phyloP scores from a whole-genome alignment of 2,329 filamentous ascomycete genomes.

The Calonectria ilicicola region DNA sequence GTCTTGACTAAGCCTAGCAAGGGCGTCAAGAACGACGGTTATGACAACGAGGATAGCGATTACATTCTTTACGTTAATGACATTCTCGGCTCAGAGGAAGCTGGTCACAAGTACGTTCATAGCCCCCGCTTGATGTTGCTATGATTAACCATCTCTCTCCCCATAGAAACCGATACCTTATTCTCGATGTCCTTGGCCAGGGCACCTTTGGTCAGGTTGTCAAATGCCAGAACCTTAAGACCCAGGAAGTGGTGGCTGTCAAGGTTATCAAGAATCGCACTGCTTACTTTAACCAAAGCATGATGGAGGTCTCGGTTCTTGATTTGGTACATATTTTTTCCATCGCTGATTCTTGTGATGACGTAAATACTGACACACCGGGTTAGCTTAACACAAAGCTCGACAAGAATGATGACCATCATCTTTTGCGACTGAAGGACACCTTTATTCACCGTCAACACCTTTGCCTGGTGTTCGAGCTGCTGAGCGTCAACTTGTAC shows the following conservation, averaged over 20 bases:
- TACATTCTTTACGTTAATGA: slow-evolving; percentile 99
- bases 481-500: slow-evolving; percentile 97
- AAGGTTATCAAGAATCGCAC: slow-evolving; percentile 99
- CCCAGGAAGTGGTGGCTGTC: slow-evolving; percentile 97
- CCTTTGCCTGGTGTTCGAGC: slow-evolving; percentile 94
- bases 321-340: slow-evolving; percentile 76
- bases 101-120: slow-evolving; percentile 86
- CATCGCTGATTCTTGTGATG: neutral
- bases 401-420: slow-evolving; percentile 99
- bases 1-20: slow-evolving; percentile 99
- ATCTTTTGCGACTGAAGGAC: slow-evolving; percentile 92
- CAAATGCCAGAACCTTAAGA: slow-evolving; percentile 98
- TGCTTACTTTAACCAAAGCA: slow-evolving; percentile 99
- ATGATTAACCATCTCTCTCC: neutral
- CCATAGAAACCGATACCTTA: slow-evolving; percentile 91
- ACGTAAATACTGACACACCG: slow-evolving; percentile 38
- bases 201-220: slow-evolving; percentile 99
- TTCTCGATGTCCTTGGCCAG: slow-evolving; percentile 95
- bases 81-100: slow-evolving; percentile 96
- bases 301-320: slow-evolving; percentile 99
- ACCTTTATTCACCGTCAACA: slow-evolving; percentile 99
- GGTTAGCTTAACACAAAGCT: slow-evolving; percentile 93
- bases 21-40: slow-evolving; percentile 97
- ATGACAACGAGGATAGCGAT: slow-evolving; percentile 98
- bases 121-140: neutral